A percentile compares a stretch with the other conserved stretches of the same genome.
phyloP scores from a whole-genome alignment of 768 basidiomycete species.

The Guyanaporus albipodus region DNA sequence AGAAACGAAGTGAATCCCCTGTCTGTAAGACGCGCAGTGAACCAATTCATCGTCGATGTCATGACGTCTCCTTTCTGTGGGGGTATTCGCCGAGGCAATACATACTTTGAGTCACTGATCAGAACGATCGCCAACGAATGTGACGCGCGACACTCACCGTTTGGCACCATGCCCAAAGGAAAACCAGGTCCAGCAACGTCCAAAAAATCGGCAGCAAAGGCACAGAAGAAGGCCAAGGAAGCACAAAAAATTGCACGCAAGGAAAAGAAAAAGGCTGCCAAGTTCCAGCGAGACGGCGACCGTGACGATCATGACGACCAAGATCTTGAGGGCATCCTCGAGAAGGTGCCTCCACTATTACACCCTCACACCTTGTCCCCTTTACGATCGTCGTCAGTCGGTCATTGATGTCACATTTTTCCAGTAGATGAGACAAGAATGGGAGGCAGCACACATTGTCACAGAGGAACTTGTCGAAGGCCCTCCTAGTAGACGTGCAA shows the following conservation, averaged over 20 bases:
- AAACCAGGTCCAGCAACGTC: conserved; percentile 4
- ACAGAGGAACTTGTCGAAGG: conserved; percentile 82
- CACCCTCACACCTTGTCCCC: background rate
- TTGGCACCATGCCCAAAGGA: conserved; percentile 22
- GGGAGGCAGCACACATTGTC: conserved; percentile 79
- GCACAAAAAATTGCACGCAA: conserved; percentile 68
- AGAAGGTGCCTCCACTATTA: conserved; percentile 48
- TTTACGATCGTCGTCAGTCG: background rate
- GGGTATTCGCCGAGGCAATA: no score
- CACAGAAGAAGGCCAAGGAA: conserved; percentile 63
- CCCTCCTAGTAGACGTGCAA: conserved; percentile 78
- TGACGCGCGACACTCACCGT: no score
- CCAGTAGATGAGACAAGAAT: conserved; percentile 74
- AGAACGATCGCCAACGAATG: no score
- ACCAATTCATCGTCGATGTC: no score
- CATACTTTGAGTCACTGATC: no score
- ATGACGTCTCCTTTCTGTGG: no score
- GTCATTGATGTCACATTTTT: conserved; percentile 4
- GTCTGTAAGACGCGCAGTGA: no score
- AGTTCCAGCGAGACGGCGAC: conserved; percentile 40
- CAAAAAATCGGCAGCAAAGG: conserved; percentile 50
- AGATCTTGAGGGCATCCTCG: conserved; percentile 82
- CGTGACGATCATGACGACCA: conserved; percentile 65
- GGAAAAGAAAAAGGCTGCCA: conserved; percentile 55
- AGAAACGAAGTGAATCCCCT: no score